Conservation (phyloP, 108 stramenopile species). For the Hondaea fermentalgiana region DNA sequence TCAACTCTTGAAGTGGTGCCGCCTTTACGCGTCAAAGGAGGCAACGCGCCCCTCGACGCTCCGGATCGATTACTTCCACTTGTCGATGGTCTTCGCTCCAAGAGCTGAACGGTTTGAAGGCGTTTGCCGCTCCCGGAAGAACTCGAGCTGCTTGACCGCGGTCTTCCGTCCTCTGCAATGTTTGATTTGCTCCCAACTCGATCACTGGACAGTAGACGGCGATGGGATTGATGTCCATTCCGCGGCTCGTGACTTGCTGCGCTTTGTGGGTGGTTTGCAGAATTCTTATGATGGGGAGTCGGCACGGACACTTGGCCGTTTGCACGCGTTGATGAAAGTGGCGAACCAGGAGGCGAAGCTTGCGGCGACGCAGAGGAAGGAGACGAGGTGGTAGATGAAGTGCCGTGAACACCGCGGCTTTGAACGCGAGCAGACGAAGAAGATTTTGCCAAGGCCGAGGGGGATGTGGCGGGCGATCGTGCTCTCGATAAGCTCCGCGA, state of each 20-base stretch:
- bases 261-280: background rate
- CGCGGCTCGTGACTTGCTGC: background rate
- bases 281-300: no score
- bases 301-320: no score
- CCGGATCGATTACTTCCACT: background rate
- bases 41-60: background rate
- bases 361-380: no score
- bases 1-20: no score
- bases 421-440: no score
- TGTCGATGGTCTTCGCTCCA: background rate
- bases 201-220: background rate
- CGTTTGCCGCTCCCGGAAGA: background rate
- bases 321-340: no score
- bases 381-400: no score
- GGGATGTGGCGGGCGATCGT: no score
- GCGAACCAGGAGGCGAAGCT: no score
- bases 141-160: background rate
- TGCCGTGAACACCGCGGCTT: no score
- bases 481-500: no score
- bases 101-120: background rate
- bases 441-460: no score
- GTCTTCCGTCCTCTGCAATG: background rate
- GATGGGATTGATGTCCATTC: background rate
- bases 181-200: background rate
- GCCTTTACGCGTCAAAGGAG: background rate